Base-by-base conservation (phyloP, 805 yeast genomes). In the Ogataea haglerorum region DNA sequence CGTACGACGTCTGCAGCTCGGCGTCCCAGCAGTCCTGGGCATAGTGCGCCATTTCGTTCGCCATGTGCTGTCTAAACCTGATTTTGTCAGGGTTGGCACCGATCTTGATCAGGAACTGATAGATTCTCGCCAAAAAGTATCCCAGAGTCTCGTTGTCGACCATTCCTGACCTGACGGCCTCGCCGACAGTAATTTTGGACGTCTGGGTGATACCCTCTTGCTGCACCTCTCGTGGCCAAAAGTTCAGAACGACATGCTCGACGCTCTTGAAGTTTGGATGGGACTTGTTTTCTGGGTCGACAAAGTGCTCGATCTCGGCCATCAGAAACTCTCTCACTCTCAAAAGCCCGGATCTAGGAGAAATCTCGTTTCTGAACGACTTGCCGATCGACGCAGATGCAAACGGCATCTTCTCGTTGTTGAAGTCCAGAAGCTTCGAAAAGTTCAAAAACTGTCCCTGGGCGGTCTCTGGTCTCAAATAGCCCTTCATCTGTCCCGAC, bases 11-110 rank as follows among this genome's bases (percentile, higher is more conserved):
- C 56, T 85, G 82, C 58, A 93, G 75, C 73, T 93, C 99, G 51
- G 95, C 97, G 70, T 93, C 99, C 99, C 99, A 93, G 75, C 99
- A 93, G 71, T 93, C 99, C 53, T 95, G 82, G 46, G 99, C 99
- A 66, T 93, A 93, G 67, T 93, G 99, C 14, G 99, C 99, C 99
- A 93, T 93, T 73, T 93, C 99, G 64, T 93, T 93, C 55, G 82
- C 75, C 95, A 93, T 82, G 70, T 93, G 99, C 73, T 93, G 99
- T 75, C 99, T 85, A 80, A 93, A 93, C 67, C 99, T 81, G 64
- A 93, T 69, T 59, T 88, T 81, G 42, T 68, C 61, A 46, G 82
- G 73, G 65, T 93, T 91, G 52, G 90, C 89, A 72, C 99, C 99
- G 59, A 93, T 87, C 63, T 85, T 86, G 49, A 71, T 60, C 64